phyloP scores from a whole-genome alignment of 345 rosid genomes.

The Aquilaria malaccensis region DNA sequence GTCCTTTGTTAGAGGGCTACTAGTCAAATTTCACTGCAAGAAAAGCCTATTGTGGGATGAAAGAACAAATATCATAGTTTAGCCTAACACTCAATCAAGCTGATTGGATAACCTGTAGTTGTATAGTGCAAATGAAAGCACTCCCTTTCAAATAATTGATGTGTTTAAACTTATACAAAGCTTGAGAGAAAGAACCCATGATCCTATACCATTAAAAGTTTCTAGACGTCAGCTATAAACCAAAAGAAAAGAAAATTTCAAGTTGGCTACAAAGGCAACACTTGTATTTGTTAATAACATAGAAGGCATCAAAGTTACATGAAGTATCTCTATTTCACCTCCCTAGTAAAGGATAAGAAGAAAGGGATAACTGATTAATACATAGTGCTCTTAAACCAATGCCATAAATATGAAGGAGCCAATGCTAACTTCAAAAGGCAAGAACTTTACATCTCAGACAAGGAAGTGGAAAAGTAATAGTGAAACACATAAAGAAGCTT shows the following conservation, averaged over 20 bases:
- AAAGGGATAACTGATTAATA: not conserved
- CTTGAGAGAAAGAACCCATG: not conserved
- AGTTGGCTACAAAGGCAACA: no score
- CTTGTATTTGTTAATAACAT: no score
- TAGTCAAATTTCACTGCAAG: slow-evolving; percentile 21
- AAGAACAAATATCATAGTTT: not conserved
- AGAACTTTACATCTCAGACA: not conserved
- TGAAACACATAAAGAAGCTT: not conserved
- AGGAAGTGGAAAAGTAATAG: not conserved
- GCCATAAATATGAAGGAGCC: not conserved
- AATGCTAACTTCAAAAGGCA: not conserved
- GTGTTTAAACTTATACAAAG: not conserved
- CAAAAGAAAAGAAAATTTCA: no score
- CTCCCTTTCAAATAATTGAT: not conserved
- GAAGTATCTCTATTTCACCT: no score
- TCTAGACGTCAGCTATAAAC: no score
- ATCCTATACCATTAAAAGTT: no score
- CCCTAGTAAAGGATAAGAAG: no score
- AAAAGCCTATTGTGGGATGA: slow-evolving; percentile 6
- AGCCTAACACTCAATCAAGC: not conserved
- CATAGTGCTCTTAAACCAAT: not conserved
- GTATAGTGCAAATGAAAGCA: not conserved
- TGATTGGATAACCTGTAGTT: not conserved
- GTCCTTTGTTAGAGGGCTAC: slow-evolving; percentile 1
- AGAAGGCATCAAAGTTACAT: no score